Evolutionary conservation across 192 early-diverging fungal species (phyloP).

Genomic region (Thamnidium elegans): DNA sequence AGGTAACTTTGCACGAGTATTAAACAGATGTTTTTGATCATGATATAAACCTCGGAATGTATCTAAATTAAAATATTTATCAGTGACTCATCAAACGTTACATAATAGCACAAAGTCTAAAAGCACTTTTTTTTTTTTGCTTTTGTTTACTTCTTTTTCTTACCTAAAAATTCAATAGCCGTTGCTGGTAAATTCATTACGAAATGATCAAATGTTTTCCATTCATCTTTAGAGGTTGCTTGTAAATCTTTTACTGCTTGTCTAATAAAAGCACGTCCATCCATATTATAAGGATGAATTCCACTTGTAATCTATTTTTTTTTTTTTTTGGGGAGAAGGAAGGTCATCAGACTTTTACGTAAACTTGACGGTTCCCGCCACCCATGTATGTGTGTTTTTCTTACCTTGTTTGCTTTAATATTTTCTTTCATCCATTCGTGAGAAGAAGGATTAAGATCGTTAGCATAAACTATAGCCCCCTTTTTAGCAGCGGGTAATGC

Average conservation of each 20-base stretch:
- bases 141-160: no score
- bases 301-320: neutral
- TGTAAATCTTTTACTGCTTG: slow-evolving; percentile 68
- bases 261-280: slow-evolving; percentile 88
- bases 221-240: slow-evolving; percentile 27
- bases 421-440: slow-evolving; percentile 80
- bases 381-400: no score
- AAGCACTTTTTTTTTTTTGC: neutral
- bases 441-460: slow-evolving; percentile 94
- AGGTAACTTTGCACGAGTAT: slow-evolving; percentile 55
- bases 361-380: no score
- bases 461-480: slow-evolving; percentile 86
- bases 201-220: slow-evolving; percentile 86
- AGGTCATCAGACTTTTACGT: neutral
- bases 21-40: slow-evolving; percentile 6
- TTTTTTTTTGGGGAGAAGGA: neutral
- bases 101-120: neutral
- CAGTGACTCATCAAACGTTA: no score
- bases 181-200: slow-evolving; percentile 99
- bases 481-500: slow-evolving; percentile 88
- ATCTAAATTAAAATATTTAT: slow-evolving; percentile 46
- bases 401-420: slow-evolving; percentile 79
- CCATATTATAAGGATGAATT: slow-evolving; percentile 72
- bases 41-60: slow-evolving; percentile 71
- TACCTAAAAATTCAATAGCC: slow-evolving; percentile 92